Conservation (phyloP, 2,329 filamentous ascomycete species). For the Phyllosticta capitalensis region DNA sequence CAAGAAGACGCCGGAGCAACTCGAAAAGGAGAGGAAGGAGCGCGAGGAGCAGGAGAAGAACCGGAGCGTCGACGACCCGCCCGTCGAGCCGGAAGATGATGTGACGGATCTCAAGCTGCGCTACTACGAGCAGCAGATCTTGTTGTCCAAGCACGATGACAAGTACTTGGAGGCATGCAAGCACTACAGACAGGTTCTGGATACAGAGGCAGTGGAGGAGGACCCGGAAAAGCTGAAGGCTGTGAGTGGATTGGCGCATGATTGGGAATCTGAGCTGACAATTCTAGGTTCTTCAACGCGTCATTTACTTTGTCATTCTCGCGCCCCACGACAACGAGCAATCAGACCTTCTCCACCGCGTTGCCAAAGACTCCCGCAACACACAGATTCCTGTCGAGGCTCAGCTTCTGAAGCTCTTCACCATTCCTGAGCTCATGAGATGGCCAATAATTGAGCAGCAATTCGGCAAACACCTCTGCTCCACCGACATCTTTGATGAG, state of each 20-base stretch:
- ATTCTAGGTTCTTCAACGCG: conserved; percentile 71
- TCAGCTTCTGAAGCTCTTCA: conserved; percentile 86
- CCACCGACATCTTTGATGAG: conserved; percentile 80
- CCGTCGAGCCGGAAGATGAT: conserved; percentile 71
- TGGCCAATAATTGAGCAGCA: conserved; percentile 89
- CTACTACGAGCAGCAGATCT: conserved; percentile 97
- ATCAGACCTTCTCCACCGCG: conserved; percentile 89
- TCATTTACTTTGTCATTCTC: conserved; percentile 96
- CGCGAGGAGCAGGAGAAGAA: conserved; percentile 75
- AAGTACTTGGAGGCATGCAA: conserved; percentile 98
- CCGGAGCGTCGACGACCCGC: conserved; percentile 65
- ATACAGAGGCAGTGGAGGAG: conserved; percentile 90
- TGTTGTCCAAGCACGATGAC: conserved; percentile 87
- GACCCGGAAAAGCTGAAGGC: conserved; percentile 77
- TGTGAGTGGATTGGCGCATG: conserved; percentile 38
- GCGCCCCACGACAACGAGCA: conserved; percentile 98
- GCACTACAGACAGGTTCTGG: conserved; percentile 91
- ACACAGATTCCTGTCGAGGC: conserved; percentile 68
- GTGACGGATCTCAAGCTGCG: conserved; percentile 91
- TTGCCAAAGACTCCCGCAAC: conserved; percentile 77
- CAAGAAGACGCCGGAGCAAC: conserved; percentile 80
- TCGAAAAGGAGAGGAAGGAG: conserved; percentile 85
- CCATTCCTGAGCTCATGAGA: conserved; percentile 91
- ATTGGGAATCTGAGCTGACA: conserved; percentile 12
- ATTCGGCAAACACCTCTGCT: conserved; percentile 79